Percentiles rank a stretch among this genome's conserved stretches.
phyloP scores from a whole-genome alignment of 2,329 filamentous ascomycete genomes.

The Truncatella angustata region DNA sequence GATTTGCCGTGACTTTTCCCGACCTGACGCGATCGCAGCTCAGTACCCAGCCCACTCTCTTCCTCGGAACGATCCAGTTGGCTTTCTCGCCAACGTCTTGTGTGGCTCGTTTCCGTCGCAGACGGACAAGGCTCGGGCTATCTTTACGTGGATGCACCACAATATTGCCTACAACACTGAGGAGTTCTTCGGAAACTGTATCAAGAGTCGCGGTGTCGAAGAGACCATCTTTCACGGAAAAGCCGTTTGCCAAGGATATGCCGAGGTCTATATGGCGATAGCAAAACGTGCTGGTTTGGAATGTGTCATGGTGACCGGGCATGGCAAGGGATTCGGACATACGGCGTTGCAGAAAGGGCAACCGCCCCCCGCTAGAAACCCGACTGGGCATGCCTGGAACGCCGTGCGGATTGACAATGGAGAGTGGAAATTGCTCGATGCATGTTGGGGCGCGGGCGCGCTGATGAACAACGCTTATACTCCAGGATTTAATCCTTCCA shows the following conservation, averaged over 20 bases:
- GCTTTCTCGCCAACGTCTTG: conserved; percentile 74
- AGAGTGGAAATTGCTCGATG: conserved; percentile 86
- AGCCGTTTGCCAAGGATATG: conserved; percentile 91
- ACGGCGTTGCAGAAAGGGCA: conserved; percentile 60
- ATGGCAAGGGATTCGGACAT: conserved; percentile 86
- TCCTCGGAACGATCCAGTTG: conserved; percentile 63
- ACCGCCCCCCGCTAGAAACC: conserved; percentile 60
- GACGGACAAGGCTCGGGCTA: conserved; percentile 88
- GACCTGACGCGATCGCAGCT: conserved; percentile 73
- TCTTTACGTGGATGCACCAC: conserved; percentile 95
- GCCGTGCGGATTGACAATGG: conserved; percentile 83
- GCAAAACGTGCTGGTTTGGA: conserved; percentile 79
- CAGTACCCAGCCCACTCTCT: conserved; percentile 72
- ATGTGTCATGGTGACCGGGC: conserved; percentile 69
- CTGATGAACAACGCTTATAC: conserved; percentile 55
- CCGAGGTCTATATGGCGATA: conserved; percentile 75
- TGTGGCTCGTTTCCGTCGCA: conserved; percentile 75
- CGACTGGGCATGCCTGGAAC: conserved; percentile 84
- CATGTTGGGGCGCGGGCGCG: conserved; percentile 87
- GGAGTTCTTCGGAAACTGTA: conserved; percentile 71
- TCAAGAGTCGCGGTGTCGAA: conserved; percentile 66
- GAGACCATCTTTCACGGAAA: conserved; percentile 73
- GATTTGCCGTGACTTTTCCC: conserved; percentile 83
- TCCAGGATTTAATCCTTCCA: conserved; percentile 62
- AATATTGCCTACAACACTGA: conserved; percentile 84